Base-by-base conservation (phyloP, 2,329 filamentous ascomycete genomes). In the Geosmithia morbida region DNA sequence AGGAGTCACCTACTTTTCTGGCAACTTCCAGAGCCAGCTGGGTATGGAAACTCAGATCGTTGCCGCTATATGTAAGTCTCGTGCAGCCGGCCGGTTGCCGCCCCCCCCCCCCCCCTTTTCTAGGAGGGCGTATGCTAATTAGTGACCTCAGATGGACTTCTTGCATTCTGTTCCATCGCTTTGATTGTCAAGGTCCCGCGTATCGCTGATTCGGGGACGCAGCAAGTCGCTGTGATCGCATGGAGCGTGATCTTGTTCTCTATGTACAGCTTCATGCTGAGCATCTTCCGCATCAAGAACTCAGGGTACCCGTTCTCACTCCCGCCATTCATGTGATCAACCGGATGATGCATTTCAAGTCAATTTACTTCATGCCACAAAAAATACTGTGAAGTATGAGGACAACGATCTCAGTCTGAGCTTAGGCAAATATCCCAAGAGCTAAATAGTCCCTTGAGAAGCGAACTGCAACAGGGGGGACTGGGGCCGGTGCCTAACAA, bases 11-110 rank as follows among this genome's bases (percentile, higher is more conserved):
- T 97, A 97, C 64, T 92, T 98, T 64, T 87, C 90, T 3, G 75
- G 75, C 40, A 90, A 92, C 1, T 98, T 98, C 66, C 87, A 90
- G 64, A 95, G 81, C 62, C 92, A 98, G 62, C 88, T 83, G 58
- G 92, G 92, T 14, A 71, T 98, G 56, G 92, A 98, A 68, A 95
- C 90, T 2, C 92, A 98, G 66, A 90, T 98, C 53, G 69, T 98
- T 47, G 92, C 89, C 50, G 87, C 85, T 30, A 81, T 97, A 52
- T 97, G 90, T 96, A 79, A 72, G 86, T 77, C 45, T 47, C 45
- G 14, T 7, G 33, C 33, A 11, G 13, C 33, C 3, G 11, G 5
- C 5, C 11, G 14, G 5, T 37, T 11, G 14, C 11, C 33, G 6
- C 13, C 5, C 11, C 11, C 16, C 13, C 26, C 18, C 26, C 17